Percentiles rank a stretch among this genome's conserved stretches.
These are phyloP conservation scores for Cystobasidium tubakii DNA, from an alignment of 768 basidiomycete species.

Conservation along the genomic window DNA sequence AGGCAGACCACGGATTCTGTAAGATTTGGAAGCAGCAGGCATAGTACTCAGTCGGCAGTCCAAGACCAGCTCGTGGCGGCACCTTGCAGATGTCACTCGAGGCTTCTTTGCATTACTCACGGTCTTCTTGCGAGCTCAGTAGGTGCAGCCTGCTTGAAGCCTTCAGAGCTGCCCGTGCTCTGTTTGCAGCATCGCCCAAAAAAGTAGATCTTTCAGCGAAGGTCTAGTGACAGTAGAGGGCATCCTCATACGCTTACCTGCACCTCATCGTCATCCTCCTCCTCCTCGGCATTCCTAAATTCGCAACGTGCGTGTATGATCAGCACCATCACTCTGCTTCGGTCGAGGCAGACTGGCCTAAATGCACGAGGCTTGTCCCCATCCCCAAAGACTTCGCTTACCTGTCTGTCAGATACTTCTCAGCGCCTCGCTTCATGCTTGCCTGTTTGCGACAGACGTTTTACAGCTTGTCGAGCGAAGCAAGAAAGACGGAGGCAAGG, in stretches of 20 bases:
- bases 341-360: background rate
- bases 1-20: slow-evolving; percentile 31
- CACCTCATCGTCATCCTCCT: slow-evolving; percentile 11
- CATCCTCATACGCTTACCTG: background rate
- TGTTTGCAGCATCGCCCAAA: background rate
- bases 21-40: background rate
- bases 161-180: background rate
- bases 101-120: background rate
- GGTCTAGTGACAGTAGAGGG: background rate
- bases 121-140: slow-evolving; percentile 25
- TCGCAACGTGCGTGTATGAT: background rate
- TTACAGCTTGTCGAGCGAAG: background rate
- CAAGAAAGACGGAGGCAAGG: background rate
- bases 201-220: background rate
- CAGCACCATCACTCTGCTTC: background rate
- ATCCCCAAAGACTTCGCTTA: background rate
- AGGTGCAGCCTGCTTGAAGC: slow-evolving; percentile 24
- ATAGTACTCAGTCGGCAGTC: background rate
- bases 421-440: slow-evolving; percentile 22
- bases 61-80: no score
- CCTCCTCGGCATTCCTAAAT: slow-evolving; percentile 16
- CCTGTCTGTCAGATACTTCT: slow-evolving; percentile 33
- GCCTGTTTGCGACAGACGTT: background rate
- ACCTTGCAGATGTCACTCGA: no score
- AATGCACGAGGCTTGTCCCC: no score